phyloP scores from a whole-genome alignment of 2,329 filamentous ascomycete genomes.

The Pseudogymnoascus sp. region DNA sequence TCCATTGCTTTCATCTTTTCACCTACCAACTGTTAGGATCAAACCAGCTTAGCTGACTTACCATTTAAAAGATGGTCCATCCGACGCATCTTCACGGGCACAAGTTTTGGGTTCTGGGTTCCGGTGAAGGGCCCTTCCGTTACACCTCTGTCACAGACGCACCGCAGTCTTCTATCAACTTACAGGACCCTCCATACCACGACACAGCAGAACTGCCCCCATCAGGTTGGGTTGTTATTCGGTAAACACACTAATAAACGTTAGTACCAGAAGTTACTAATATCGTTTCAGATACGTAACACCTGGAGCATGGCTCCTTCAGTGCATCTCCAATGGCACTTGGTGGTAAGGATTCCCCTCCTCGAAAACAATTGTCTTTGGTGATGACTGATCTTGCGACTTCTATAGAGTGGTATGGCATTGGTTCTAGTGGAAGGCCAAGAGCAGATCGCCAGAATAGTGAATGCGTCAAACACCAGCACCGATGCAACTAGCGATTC shows the following conservation, averaged over 20 bases:
- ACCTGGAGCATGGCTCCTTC: constrained; percentile 27
- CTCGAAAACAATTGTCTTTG: too few relatives aligned
- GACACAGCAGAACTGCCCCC: constrained; percentile 40
- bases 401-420: too few relatives aligned
- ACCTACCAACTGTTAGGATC: too few relatives aligned
- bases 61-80: constrained; percentile 14
- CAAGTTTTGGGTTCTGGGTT: constrained; percentile 40
- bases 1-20: too few relatives aligned
- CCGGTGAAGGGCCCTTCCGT: constrained; percentile 30
- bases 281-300: constrained; percentile 22
- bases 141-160: constrained; percentile 27
- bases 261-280: neutral
- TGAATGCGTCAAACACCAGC: too few relatives aligned
- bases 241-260: neutral
- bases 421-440: too few relatives aligned
- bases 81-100: constrained; percentile 43
- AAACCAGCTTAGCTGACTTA: neutral
- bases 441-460: too few relatives aligned
- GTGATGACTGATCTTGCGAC: too few relatives aligned
- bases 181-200: constrained; percentile 41
- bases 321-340: constrained; percentile 43
- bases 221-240: constrained; percentile 25
- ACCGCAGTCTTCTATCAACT: constrained; percentile 28
- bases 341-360: constrained; percentile 29
- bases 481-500: too few relatives aligned